Base-by-base conservation (phyloP, 2,329 filamentous ascomycete genomes). In the Cordyceps javanica region DNA sequence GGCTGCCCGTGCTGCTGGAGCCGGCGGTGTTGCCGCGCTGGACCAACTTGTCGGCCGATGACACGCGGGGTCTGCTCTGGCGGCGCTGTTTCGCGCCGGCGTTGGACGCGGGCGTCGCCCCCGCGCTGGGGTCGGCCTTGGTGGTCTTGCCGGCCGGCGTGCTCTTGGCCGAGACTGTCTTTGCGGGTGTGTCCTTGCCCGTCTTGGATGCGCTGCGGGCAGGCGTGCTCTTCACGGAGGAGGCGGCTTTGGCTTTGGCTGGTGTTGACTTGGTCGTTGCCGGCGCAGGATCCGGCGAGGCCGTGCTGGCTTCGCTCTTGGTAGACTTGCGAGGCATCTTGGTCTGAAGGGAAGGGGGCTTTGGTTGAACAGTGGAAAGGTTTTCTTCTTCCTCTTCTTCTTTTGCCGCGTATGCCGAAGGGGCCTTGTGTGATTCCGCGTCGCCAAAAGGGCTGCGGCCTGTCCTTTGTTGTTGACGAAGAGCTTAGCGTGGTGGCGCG, bases 251-350 rank as follows among this genome's bases (percentile, higher is more conserved):
- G 13, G 21, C 11, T 25, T 50, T 56, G 42, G 42, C 32, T 5
- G 44, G 34, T 9, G 42, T 56, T 32, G 55, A 39, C 39, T 38
- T 52, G 36, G 23, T n/a, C n/a, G n/a, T n/a, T n/a, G n/a, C 26
- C 7, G 48, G 19, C 16, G 56, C 56, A 26, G 56, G 56, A 14
- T 53, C 49, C 2, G 56, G 50, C 49, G 56, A 58, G 10, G 56
- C 28, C 39, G 48, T 54, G 56, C 49, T 36, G 19, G 52, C 44
- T 19, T 58, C 56, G 50, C 56, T 54, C 36, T 58, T 58, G 50
- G 19, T 19, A 19, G 56, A 45, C 54, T 51, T 50, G 52, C 48
- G 51, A 28, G 55, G 36, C 55, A 57, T 57, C 16, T 51, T 51
- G 45, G 26, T 3, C 14, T 48, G 11, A 5, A 23, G 23, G 6